Base-by-base conservation (phyloP, 192 early-diverging fungal genomes). In the Coemansia sp. region DNA sequence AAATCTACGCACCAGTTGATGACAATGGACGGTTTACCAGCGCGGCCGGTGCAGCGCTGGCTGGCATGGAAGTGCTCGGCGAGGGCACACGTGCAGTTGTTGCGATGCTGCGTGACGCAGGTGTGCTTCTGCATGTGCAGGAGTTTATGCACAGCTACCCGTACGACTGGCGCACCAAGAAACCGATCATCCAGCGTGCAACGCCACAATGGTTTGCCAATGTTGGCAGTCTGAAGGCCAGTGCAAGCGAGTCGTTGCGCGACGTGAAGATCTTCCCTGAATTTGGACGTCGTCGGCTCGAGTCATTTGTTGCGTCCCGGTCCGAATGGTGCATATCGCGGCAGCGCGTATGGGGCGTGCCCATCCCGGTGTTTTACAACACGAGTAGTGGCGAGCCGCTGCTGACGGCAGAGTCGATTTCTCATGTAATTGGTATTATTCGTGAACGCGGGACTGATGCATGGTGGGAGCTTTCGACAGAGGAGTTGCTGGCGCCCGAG, bases 171-270 rank as follows among this genome's bases (percentile, higher is more conserved):
- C 85, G 91, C 22, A 90, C 89, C 62, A 93, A 93, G 62, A 75
- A 87, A 57, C 91, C 91, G 2, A 84, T 93, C 47, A 91, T 93
- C 61, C 79, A 74, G 66, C 85, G 91, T 39, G 90, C 91, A 7
- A 93, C 91, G 6, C 85, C 89, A 37, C 91, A 93, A 72, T 93
- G 91, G 91, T 93, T 93, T 80, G 90, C 90, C 12, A 86, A 90
- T 43, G 74, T 93, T 3, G 81, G 81, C 21, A 72, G 78, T 11
- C 74, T 93, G 35, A 87, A 90, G 64, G 70, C 85, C 49, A 60
- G 82, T 17, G 90, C 88, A 0, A 73, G 87, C 6, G 64, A 83
- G 51, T 86, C 87, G 7, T 62, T 89, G 21, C 56, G 82, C 29
- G 54, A 50, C 23, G 85, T 91, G 17, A 58, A 60, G 10, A 85